A percentile compares a stretch with the other conserved stretches of the same genome.
phyloP scores from a whole-genome alignment of 257 asterid genomes.

The Schizonepeta tenuifolia region DNA sequence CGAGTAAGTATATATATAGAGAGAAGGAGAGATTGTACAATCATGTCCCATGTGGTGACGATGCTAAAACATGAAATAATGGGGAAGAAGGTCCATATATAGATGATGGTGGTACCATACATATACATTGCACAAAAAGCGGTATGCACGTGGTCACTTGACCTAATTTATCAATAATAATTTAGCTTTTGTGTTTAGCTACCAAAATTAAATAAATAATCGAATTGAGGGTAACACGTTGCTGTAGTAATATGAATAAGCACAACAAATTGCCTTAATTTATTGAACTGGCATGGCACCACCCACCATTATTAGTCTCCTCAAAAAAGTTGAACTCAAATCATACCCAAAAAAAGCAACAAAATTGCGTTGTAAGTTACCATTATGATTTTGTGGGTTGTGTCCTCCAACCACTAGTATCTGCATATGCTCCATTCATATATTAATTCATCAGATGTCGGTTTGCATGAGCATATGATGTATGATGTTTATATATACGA shows the following conservation, averaged over 20 bases:
- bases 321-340: conserved; percentile 23
- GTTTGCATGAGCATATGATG: too few relatives aligned
- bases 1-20: too few relatives aligned
- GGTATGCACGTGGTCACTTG: conserved; percentile 52
- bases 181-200: not conserved
- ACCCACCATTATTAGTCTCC: conserved; percentile 21
- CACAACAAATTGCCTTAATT: conserved; percentile 15
- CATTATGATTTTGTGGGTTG: conserved; percentile 32
- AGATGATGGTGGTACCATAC: conserved; percentile 6
- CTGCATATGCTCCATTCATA: conserved; percentile 13
- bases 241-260: conserved; percentile 26
- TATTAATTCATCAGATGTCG: too few relatives aligned
- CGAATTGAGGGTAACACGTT: conserved; percentile 21
- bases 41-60: conserved; percentile 41
- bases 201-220: not conserved
- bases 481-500: too few relatives aligned
- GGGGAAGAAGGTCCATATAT: conserved; percentile 18
- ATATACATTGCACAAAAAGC: conserved; percentile 4
- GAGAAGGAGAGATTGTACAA: conserved; percentile 26
- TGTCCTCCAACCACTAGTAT: conserved; percentile 40
- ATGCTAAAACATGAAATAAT: conserved; percentile 30
- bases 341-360: conserved; percentile 24
- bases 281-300: conserved; percentile 38
- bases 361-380: conserved; percentile 35
- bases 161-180: conserved; percentile 40